Evolutionary conservation across 1,139 yeast genomes (phyloP), one percentile per base, ranked within the genome.

Genomic region (Geotrichum klebahnii): DNA sequence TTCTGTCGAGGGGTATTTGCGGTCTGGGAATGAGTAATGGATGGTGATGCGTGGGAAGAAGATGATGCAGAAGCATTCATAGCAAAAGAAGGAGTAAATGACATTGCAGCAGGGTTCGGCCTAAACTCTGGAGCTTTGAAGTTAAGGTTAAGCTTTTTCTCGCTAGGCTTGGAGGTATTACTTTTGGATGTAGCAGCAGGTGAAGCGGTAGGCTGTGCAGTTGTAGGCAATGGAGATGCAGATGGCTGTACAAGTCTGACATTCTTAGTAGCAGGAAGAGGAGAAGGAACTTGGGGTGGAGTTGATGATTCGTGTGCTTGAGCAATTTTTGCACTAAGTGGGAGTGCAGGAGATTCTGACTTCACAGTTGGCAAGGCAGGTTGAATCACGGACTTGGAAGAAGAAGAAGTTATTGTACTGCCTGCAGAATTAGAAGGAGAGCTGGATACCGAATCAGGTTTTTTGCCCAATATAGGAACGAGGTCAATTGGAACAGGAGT

Each of bases 401-500:
- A 10, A 24, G 16, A 10, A 6, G 42, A 22, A 16, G 32, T 8
- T 35, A 28, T 14, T 28, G 62, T 9, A 39, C 35, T 31, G 16
- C 16, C 5, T 10, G 34, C 34, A 10, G 34, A 5, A 31, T n/a
- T n/a, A n/a, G n/a, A n/a, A n/a, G n/a, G n/a, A n/a, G n/a, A n/a
- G n/a, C n/a, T n/a, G n/a, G 34, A 10, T n/a, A 16, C 34, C 10
- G 24, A 16, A 29, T 67, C 65, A 61, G 79, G 81, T 61, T 82
- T 87, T 64, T 83, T 84, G 5, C 90, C 73, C 41, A 84, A 71
- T 33, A 85, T 82, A 3, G 95, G 92, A 55, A 84, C 74, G 62
- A 87, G 74, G 63, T 88, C 96, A 32, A 78, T 68, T 4, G 96
- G 96, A 5, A 70, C 70, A 3, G 73, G 74, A 1, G 71, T 62